These are phyloP conservation scores for Suillus subluteus DNA, from an alignment of 768 basidiomycete species.

Conservation along the genomic window DNA sequence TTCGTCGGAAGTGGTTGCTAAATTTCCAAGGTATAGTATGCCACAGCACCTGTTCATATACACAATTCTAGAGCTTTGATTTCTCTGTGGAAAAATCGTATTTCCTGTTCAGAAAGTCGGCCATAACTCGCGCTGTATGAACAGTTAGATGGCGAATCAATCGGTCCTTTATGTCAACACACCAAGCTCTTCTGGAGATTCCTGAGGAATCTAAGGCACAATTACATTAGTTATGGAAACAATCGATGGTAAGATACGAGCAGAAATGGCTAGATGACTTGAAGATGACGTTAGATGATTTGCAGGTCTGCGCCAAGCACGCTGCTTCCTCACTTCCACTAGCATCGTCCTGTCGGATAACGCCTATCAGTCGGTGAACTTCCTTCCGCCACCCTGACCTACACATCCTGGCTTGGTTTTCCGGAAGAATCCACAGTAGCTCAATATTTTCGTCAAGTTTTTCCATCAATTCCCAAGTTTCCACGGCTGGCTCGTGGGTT, in stretches of 20 bases:
- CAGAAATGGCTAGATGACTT: slow-evolving; percentile 30
- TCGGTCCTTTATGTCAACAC: not conserved
- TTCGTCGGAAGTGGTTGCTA: not conserved
- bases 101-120: slow-evolving; percentile 1
- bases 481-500: slow-evolving; percentile 37
- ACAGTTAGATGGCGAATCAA: not conserved
- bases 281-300: slow-evolving; percentile 34
- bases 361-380: not conserved
- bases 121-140: not conserved
- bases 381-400: not conserved
- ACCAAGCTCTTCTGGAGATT: slow-evolving; percentile 35
- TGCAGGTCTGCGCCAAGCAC: slow-evolving; percentile 33
- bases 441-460: slow-evolving; percentile 30
- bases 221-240: not conserved
- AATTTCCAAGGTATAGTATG: not conserved
- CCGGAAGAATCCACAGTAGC: slow-evolving; percentile 32
- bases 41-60: not conserved
- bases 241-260: slow-evolving; percentile 17
- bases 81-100: not conserved
- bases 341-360: slow-evolving; percentile 16
- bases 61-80: not conserved
- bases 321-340: slow-evolving; percentile 15
- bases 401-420: slow-evolving; percentile 14
- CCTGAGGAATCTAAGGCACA: slow-evolving; percentile 29
- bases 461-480: slow-evolving; percentile 33